Conservation (phyloP, 768 basidiomycete genomes). For the Lactarius psammicola region DNA sequence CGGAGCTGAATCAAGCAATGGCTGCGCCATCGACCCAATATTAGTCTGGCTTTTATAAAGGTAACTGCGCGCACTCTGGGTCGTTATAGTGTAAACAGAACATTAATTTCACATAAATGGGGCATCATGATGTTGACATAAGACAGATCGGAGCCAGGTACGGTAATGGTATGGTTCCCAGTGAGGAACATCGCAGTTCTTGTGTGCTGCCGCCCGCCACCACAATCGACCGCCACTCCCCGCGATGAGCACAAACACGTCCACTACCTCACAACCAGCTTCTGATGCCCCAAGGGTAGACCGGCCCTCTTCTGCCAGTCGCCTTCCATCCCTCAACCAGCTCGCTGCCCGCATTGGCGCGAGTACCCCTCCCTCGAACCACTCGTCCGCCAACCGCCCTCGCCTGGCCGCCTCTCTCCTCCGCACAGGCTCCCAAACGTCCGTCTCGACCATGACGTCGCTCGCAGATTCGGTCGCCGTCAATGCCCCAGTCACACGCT, state of each 20-base stretch:
- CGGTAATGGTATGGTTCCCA: not conserved
- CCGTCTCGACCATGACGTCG: slow-evolving; percentile 36
- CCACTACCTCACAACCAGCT: slow-evolving; percentile 31
- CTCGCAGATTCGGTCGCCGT: slow-evolving; percentile 63
- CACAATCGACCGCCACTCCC: not conserved
- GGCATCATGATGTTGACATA: not conserved
- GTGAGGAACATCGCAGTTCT: not conserved
- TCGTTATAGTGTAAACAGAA: too few relatives aligned
- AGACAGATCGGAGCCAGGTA: not conserved
- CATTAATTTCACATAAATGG: not conserved
- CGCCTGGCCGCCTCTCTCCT: slow-evolving; percentile 73
- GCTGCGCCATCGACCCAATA: not conserved
- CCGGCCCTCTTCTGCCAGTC: slow-evolving; percentile 36
- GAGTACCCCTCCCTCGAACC: slow-evolving; percentile 32
- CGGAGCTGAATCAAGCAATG: too few relatives aligned
- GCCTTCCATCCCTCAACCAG: slow-evolving; percentile 76
- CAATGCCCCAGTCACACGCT: slow-evolving; percentile 63
- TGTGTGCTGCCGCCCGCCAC: slow-evolving; percentile 10
- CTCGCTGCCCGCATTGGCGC: slow-evolving; percentile 74
- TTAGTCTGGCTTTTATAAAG: not conserved
- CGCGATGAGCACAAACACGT: slow-evolving; percentile 26
- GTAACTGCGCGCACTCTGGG: too few relatives aligned
- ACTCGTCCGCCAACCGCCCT: slow-evolving; percentile 47
- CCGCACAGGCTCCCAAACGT: slow-evolving; percentile 55
- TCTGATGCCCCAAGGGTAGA: slow-evolving; percentile 42